Evolutionary conservation across 148 eudicot species (phyloP), one percentile per base, ranked within the genome.

Genomic region (Arctostaphylos glauca): DNA sequence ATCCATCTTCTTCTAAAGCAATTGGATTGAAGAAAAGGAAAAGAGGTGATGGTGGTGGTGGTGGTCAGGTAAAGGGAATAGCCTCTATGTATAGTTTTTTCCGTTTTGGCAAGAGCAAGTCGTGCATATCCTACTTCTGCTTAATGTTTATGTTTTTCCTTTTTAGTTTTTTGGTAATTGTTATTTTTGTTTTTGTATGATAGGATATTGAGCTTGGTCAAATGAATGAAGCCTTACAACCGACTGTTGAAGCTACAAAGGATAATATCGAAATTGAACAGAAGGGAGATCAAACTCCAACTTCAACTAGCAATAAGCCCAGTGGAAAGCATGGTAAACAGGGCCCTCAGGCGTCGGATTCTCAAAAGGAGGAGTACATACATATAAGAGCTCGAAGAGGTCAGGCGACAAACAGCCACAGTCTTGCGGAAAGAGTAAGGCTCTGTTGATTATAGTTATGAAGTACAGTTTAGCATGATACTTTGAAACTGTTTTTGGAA

Each of bases 331-430:
- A 90, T 79, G 92, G 87, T 48, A 96, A 94, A 86, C 94, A 89
- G 83, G 91, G 83, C 25, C 88, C 95, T 53, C 95, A 88, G 87
- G 89, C 90, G 82, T 90, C 91, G 5, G 97, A 91, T 86, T 82
- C 85, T 43, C 85, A 89, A 25, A 94, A 92, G 87, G 99, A 90
- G 86, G 99, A 94, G 0, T 97, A 97, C 81, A 93, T 97, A 80
- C 99, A 97, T 83, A 87, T 97, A 67, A 86, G 99, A 87, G 99
- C 98, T 8, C 90, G 97, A 73, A 89, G 99, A 92, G 99, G 99
- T 62, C 99, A 94, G 83, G 99, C 99, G 64, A 97, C 99, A 78
- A 97, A 97, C 84, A 97, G 99, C 87, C 99, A 96, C 84, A 94
- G 98, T 87, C 97, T 96, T 81, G 99, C 99, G 18, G 99, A 97